These are phyloP conservation scores for Colletotrichum sp. DNA, from an alignment of 2,329 filamentous ascomycete species.

Conservation along the genomic window DNA sequence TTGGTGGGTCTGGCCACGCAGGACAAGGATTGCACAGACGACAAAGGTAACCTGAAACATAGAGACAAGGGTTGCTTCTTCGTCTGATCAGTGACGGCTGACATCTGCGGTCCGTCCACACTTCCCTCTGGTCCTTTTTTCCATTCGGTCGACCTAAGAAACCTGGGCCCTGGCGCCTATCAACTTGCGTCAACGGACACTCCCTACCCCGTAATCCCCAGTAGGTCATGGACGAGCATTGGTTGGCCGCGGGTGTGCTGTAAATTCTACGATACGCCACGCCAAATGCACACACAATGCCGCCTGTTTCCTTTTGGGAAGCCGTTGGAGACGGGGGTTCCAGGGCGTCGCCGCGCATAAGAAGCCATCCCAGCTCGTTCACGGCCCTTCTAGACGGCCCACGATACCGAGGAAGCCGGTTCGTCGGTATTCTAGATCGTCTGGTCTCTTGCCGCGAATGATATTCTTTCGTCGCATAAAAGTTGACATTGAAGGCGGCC, in stretches of 20 bases:
- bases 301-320: not conserved
- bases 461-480: conserved; percentile 5
- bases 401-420: conserved; percentile 4
- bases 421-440: conserved; percentile 16
- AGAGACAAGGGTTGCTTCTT: conserved; percentile 7
- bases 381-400: not conserved
- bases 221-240: not conserved
- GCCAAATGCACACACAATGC: not conserved
- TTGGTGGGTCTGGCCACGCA: conserved; percentile 17
- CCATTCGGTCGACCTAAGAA: not conserved
- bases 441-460: not conserved
- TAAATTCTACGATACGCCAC: conserved; percentile 17
- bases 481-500: not conserved
- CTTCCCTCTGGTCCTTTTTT: not conserved
- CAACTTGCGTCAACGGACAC: conserved; percentile 20
- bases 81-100: conserved; percentile 22
- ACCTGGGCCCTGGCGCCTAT: not conserved
- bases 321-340: not conserved
- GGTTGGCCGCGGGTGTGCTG: not conserved
- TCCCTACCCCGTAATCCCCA: not conserved
- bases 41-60: conserved; percentile 21
- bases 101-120: conserved; percentile 6
- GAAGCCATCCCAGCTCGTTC: conserved; percentile 9
- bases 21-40: conserved; percentile 15
- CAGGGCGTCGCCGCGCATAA: conserved; percentile 9